Evolutionary conservation across 257 asterid species (phyloP).

Genomic region (Datura wrightii): DNA sequence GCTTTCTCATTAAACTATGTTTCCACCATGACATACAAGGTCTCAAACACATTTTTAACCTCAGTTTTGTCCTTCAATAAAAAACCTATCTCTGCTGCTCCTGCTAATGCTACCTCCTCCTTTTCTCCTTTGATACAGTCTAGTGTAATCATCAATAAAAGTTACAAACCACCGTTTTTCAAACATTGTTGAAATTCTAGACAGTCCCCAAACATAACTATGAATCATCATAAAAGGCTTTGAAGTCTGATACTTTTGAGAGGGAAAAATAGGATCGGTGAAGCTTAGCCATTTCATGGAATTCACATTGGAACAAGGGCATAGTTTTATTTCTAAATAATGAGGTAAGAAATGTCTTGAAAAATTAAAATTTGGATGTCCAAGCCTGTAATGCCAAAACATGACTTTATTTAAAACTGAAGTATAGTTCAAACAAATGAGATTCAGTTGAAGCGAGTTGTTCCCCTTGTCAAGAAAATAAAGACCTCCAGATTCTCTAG

Average conservation of each 20-base stretch:
- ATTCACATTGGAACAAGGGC: constrained; percentile 22
- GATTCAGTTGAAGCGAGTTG: background rate
- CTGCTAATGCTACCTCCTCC: too few species aligned
- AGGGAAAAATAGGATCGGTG: background rate
- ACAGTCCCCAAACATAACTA: background rate
- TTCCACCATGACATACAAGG: background rate
- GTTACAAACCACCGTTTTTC: too few species aligned
- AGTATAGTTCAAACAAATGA: background rate
- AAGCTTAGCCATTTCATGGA: too few species aligned
- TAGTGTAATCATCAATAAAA: too few species aligned
- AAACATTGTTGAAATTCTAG: too few species aligned
- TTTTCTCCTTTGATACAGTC: too few species aligned
- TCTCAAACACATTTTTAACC: background rate
- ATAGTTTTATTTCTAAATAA: background rate
- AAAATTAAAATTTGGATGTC: constrained; percentile 27
- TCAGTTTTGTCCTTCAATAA: too few species aligned
- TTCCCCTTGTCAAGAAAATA: too few species aligned
- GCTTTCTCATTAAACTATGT: background rate
- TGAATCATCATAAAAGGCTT: constrained; percentile 18
- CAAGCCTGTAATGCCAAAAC: background rate
- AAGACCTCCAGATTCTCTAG: too few species aligned
- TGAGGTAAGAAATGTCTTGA: background rate
- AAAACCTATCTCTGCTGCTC: too few species aligned
- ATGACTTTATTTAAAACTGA: background rate
- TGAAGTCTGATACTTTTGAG: background rate